phyloP scores from a whole-genome alignment of 495 filamentous ascomycete species.

The Terfezia boudieri region DNA sequence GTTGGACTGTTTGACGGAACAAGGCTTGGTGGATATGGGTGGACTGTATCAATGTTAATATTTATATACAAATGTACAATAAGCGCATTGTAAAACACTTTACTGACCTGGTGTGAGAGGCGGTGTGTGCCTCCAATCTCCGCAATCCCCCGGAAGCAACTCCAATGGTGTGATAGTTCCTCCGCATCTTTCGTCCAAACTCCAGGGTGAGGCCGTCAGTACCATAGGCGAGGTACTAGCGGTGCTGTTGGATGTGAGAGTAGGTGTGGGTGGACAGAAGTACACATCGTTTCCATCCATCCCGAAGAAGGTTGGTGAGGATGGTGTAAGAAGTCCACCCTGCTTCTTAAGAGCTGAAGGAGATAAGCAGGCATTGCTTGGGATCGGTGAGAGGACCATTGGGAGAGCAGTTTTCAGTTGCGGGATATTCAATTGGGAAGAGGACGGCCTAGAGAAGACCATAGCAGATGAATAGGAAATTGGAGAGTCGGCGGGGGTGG shows the following conservation, averaged over 20 bases:
- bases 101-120: slow-evolving; percentile 76
- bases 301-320: slow-evolving; percentile 52
- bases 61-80: too few species aligned
- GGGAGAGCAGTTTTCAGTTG: slow-evolving; percentile 35
- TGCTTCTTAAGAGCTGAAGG: slow-evolving; percentile 60
- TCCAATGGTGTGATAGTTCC: slow-evolving; percentile 22
- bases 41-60: slow-evolving; percentile 25
- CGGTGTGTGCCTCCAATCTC: slow-evolving; percentile 37
- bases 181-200: slow-evolving; percentile 64
- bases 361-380: slow-evolving; percentile 35
- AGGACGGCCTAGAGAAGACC: slow-evolving; percentile 25
- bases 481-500: slow-evolving; percentile 8
- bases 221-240: slow-evolving; percentile 60
- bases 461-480: slow-evolving; percentile 24
- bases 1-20: slow-evolving; percentile 5
- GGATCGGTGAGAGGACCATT: slow-evolving; percentile 26
- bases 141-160: slow-evolving; percentile 31
- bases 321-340: slow-evolving; percentile 45
- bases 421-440: slow-evolving; percentile 31
- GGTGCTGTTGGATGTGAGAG: slow-evolving; percentile 53
- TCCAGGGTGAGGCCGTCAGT: slow-evolving; percentile 61
- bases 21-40: slow-evolving; percentile 17
- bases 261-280: slow-evolving; percentile 69
- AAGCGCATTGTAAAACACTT: not conserved
- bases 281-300: slow-evolving; percentile 51